Evolutionary conservation across 106 monocot genomes (phyloP).

Genomic region (Dendrobium nobile): DNA sequence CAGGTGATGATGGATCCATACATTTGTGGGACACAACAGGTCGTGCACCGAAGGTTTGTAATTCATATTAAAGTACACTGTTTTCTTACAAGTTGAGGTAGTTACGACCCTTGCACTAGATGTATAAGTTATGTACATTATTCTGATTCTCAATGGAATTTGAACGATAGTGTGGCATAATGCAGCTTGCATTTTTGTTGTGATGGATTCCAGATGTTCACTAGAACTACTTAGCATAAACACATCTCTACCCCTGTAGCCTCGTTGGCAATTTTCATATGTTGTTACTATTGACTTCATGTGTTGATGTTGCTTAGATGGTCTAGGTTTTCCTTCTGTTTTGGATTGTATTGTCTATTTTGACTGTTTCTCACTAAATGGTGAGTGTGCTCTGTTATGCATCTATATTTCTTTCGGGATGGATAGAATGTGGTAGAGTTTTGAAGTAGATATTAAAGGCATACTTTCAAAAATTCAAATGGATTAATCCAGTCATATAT

Average conservation of each 20-base stretch:
- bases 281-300: neutral
- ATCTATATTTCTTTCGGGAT: neutral
- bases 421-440: neutral
- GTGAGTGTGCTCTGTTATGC: neutral
- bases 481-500: neutral
- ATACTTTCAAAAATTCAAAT: neutral
- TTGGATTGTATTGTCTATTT: neutral
- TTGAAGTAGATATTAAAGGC: neutral
- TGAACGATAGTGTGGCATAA: neutral
- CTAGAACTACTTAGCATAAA: too few relatives aligned
- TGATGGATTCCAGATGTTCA: too few relatives aligned
- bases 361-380: neutral
- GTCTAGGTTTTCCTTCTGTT: constrained; percentile 2
- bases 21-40: constrained; percentile 93
- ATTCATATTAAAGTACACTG: neutral
- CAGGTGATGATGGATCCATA: constrained; percentile 96
- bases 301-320: neutral
- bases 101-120: neutral
- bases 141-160: neutral
- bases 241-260: too few relatives aligned
- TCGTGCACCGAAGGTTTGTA: constrained; percentile 71
- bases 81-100: neutral
- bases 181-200: too few relatives aligned
- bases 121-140: neutral
- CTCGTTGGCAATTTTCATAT: neutral